Evolutionary conservation across 805 yeast genomes (phyloP), one percentile per base, ranked within the genome.

Genomic region (Myxozyma neglecta): DNA sequence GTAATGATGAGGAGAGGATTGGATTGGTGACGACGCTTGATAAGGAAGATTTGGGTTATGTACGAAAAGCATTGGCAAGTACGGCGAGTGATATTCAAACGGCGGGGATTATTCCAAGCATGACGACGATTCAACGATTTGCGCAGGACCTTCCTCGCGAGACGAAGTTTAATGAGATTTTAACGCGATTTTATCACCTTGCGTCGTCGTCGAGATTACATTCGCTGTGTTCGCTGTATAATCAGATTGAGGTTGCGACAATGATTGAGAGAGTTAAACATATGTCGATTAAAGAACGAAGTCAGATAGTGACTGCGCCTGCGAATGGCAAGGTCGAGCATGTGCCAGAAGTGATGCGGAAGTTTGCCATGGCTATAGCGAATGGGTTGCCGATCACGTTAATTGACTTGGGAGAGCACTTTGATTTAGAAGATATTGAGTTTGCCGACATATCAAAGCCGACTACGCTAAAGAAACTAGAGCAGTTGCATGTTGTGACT

Each of bases 91-190:
- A 80, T 57, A 73, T 92, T 6, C 68, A 74, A 1, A 79, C 80
- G 45, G 97, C 96, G 0, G 80, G 83, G 10, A 73, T 89, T n/a
- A 87, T 92, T 88, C 97, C 97, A 0, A 85, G 91, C 0, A 85
- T 83, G 63, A 80, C 81, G 24, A 75, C 89, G n/a, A 84, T 94
- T 83, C 80, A 83, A 1, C 81, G 81, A 53, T 85, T 86, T 68
- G 82, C 87, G 68, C 80, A 87, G 9, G 82, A 83, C 68, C 84
- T 85, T 66, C 83, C 88, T 1, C 75, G 80, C 2, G 76, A 79
- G 1, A 79, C 83, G 0, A 75, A 80, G 0, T 75, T 85, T 24
- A 73, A 75, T 34, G 73, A 77, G 5, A 76, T 88, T 48, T 76
- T 87, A 48, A 68, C 75, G 18, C 77, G 79, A 29, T 82, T 88